Evolutionary conservation across 2,329 filamentous ascomycete species (phyloP).

Genomic region (Diaporthe amygdali): DNA sequence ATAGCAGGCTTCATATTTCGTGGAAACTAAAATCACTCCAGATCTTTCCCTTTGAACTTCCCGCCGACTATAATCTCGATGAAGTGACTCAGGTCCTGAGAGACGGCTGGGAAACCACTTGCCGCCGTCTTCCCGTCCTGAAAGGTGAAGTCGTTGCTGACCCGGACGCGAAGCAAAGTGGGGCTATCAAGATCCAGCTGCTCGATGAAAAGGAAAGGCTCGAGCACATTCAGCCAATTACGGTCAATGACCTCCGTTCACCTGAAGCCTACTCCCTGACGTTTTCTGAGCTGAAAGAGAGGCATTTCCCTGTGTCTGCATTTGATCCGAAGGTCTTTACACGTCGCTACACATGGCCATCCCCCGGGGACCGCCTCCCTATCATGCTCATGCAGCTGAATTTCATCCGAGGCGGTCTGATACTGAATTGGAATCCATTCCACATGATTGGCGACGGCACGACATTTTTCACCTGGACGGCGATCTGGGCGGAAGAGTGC

Average conservation of each 20-base stretch:
- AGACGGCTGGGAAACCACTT: constrained; percentile 36
- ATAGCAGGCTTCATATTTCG: not conserved
- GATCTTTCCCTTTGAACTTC: constrained; percentile 40
- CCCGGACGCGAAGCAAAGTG: constrained; percentile 35
- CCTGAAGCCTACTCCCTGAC: constrained; percentile 30
- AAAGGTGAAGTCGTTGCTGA: constrained; percentile 39
- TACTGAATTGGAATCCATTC: constrained; percentile 34
- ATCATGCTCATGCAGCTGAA: constrained; percentile 34
- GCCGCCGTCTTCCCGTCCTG: constrained; percentile 35
- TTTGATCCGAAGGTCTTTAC: constrained; percentile 32
- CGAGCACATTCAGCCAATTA: constrained; percentile 31
- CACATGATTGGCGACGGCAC: constrained; percentile 42
- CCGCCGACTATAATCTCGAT: constrained; percentile 36
- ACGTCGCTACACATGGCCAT: constrained; percentile 33
- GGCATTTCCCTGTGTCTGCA: constrained; percentile 32
- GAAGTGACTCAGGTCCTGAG: constrained; percentile 33
- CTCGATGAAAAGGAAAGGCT: constrained; percentile 25
- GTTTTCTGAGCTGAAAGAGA: constrained; percentile 33
- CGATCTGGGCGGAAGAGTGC: constrained; percentile 42
- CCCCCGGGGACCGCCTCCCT: constrained; percentile 27
- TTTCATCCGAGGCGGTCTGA: constrained; percentile 36
- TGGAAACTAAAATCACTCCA: not conserved
- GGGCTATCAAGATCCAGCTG: constrained; percentile 37
- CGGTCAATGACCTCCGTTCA: constrained; percentile 33
- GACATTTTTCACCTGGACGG: constrained; percentile 37